These are phyloP conservation scores for Aaosphaeria pasadenensis DNA, from an alignment of 2,329 filamentous ascomycete genomes.

Conservation along the genomic window DNA sequence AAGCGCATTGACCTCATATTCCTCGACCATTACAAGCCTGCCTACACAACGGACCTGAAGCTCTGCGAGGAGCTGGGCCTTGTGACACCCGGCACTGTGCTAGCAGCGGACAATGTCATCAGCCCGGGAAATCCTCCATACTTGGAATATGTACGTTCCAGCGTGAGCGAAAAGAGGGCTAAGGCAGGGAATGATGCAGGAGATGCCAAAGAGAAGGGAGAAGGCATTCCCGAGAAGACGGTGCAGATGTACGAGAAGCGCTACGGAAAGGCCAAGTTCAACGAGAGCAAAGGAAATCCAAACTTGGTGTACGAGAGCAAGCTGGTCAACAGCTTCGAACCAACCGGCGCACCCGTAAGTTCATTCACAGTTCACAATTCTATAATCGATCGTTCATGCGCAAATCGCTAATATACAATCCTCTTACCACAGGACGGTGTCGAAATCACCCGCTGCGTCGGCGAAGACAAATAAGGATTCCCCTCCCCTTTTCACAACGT, in stretches of 20 bases:
- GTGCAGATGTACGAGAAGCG: slow-evolving; percentile 49
- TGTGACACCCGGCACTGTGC: slow-evolving; percentile 59
- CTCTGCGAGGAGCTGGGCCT: slow-evolving; percentile 70
- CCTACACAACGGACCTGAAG: slow-evolving; percentile 72
- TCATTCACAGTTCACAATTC: slow-evolving; percentile 4
- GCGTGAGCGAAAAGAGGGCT: slow-evolving; percentile 59
- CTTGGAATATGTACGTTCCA: slow-evolving; percentile 66
- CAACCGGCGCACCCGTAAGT: slow-evolving; percentile 63
- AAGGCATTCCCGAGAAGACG: slow-evolving; percentile 43
- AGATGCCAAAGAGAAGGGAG: slow-evolving; percentile 28
- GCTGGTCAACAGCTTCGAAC: slow-evolving; percentile 64
- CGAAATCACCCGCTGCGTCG: slow-evolving; percentile 60
- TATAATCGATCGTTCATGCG: not conserved
- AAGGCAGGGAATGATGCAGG: slow-evolving; percentile 25
- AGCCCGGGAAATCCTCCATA: slow-evolving; percentile 70
- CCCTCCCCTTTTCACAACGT: no score
- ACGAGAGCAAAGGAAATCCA: slow-evolving; percentile 55
- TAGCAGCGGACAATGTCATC: slow-evolving; percentile 70
- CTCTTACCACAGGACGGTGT: slow-evolving; percentile 55
- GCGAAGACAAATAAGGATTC: slow-evolving; percentile 9
- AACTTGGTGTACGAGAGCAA: slow-evolving; percentile 64
- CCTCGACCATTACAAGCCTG: slow-evolving; percentile 76
- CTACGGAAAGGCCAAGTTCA: slow-evolving; percentile 46
- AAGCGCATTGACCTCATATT: slow-evolving; percentile 69
- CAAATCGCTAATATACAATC: slow-evolving; percentile 1